Conservation (phyloP, 2,329 filamentous ascomycete species). For the Fusarium concolor region DNA sequence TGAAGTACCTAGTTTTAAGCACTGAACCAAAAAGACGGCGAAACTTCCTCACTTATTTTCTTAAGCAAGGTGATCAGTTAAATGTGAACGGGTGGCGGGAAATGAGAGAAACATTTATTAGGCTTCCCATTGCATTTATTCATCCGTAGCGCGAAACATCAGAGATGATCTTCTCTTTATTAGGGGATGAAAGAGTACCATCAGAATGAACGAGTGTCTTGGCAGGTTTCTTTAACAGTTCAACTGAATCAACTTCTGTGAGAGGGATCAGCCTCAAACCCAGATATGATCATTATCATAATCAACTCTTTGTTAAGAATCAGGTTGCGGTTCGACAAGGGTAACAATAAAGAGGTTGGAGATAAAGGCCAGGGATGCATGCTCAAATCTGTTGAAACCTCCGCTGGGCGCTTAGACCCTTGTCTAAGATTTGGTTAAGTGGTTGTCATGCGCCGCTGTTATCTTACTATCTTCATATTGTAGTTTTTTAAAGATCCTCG, state of each 20-base stretch:
- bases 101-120: not conserved
- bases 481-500: rapidly evolving
- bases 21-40: not conserved
- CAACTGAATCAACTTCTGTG: not conserved
- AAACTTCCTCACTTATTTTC: slow-evolving; percentile 7
- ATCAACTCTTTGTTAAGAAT: not conserved
- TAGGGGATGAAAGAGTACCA: not conserved
- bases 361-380: slow-evolving; percentile 5
- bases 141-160: not conserved
- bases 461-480: rapidly evolving
- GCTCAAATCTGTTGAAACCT: slow-evolving; percentile 1
- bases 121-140: not conserved
- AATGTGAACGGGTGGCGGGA: slow-evolving; percentile 26
- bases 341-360: slow-evolving; percentile 27
- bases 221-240: not conserved
- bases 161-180: not conserved
- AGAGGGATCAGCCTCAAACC: slow-evolving; percentile 1
- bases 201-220: slow-evolving; percentile 2
- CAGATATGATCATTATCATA: not conserved
- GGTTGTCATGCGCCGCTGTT: too few species aligned
- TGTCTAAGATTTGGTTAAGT: not conserved
- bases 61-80: slow-evolving; percentile 17
- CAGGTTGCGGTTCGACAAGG: not conserved
- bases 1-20: not conserved
- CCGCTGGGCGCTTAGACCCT: not conserved